Evolutionary conservation across 257 asterid genomes (phyloP), one percentile per base, ranked within the genome.

Genomic region (Nicotiana attenuata): DNA sequence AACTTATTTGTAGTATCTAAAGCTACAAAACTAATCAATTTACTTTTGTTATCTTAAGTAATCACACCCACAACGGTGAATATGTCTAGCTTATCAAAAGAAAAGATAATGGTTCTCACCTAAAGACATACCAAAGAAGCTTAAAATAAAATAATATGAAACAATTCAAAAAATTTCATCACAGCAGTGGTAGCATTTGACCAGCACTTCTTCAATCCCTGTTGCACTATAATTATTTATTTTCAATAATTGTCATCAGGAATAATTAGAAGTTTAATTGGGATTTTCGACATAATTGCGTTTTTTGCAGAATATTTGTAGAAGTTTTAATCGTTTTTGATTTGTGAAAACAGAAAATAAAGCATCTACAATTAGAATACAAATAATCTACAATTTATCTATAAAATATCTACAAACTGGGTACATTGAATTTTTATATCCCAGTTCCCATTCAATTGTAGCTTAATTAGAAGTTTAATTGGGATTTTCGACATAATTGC

Each of bases 241-340:
- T 71, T 29, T 71, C 45, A 69, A 22, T 35, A 71, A 71, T 47
- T 71, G 60, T 45, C 77, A 41, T 69, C 57, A 69, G 31, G 77
- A 69, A 69, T 11, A 38, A 69, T 29, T 69, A 41, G 5, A n/a
- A 20, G 5, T 41, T 69, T 69, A 26, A 26, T 26, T 26, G 28
- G 1, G 28, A 28, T 28, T 28, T 28, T 28, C 29, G 3, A 1
- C 29, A 28, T 28, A 28, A 28, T 28, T 28, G 29, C 2, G 3
- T 28, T 2, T 28, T 28, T 26, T 26, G 2, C 2, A 26, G 28
- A 26, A 26, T 0, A 26, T 0, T 28, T 28, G 3, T 1, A 28
- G 29, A 28, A 28, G 29, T 28, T 28, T 28, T 28, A 28, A 1
- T 28, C 29, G 2, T 28, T 28, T 1, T 28, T 28, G 2, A 28